phyloP scores from a whole-genome alignment of 1,284 basidiomycete genomes.

The Puccinia polysora region DNA sequence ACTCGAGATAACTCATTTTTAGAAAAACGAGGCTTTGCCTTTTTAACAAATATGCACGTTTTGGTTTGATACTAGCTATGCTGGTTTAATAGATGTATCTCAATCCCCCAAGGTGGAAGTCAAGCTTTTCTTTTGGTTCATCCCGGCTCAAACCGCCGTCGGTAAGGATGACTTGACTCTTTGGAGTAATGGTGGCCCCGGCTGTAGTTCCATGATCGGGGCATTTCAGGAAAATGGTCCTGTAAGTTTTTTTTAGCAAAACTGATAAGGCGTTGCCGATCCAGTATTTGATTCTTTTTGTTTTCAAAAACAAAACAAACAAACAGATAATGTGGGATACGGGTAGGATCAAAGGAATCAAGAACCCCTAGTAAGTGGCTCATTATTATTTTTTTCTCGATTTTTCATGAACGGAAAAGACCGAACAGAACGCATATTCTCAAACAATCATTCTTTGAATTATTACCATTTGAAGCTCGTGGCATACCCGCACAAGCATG shows the following conservation, averaged over 20 bases:
- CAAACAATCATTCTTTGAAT: background rate
- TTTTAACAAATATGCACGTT: background rate
- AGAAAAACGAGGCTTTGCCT: background rate
- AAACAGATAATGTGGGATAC: constrained; percentile 57
- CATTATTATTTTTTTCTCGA: constrained; percentile 58
- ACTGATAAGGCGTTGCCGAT: constrained; percentile 49
- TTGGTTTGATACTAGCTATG: constrained; percentile 55
- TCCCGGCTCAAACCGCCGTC: constrained; percentile 68
- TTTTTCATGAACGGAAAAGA: background rate
- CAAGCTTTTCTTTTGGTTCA: constrained; percentile 80
- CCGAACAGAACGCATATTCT: background rate
- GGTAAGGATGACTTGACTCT: constrained; percentile 63
- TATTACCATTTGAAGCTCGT: constrained; percentile 11
- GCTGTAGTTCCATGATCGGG: constrained; percentile 72
- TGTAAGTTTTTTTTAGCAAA: constrained; percentile 1
- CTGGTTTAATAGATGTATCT: constrained; percentile 68
- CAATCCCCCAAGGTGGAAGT: constrained; percentile 61
- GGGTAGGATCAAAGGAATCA: constrained; percentile 64
- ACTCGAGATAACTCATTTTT: too few species aligned
- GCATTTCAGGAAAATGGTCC: constrained; percentile 76
- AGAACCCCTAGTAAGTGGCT: constrained; percentile 72
- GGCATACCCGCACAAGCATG: constrained; percentile 10
- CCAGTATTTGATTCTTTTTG: constrained; percentile 8
- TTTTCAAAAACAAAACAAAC: background rate
- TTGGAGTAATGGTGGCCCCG: constrained; percentile 55